Conservation (phyloP, 768 basidiomycete species). For the Chlorophyllum brunneum region DNA sequence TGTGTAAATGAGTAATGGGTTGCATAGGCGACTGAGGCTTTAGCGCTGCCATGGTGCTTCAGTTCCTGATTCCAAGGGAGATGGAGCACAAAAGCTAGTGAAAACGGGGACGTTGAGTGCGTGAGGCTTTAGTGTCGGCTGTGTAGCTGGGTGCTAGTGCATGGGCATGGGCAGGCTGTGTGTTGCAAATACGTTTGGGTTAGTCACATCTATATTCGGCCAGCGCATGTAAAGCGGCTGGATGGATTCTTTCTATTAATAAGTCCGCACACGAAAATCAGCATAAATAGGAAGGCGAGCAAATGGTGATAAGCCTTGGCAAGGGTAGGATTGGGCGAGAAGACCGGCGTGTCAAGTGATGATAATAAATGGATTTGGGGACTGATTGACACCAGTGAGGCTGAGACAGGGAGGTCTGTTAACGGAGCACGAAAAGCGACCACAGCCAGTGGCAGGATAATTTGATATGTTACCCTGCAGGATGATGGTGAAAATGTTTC, state of each 20-base stretch:
- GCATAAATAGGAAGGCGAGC: conserved; percentile 7
- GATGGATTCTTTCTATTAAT: conserved; percentile 7
- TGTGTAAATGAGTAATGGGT: background rate
- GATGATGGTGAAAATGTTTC: background rate
- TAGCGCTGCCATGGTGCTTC: background rate
- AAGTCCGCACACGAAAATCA: conserved; percentile 7
- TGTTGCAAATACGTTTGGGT: conserved; percentile 5
- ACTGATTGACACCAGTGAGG: conserved; percentile 8
- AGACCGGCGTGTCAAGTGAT: conserved; percentile 12
- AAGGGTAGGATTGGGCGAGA: conserved; percentile 12
- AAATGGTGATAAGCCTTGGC: conserved; percentile 14
- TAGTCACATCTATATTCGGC: conserved; percentile 8
- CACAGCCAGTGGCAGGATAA: conserved; percentile 7
- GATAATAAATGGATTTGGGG: conserved; percentile 6
- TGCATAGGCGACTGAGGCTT: background rate
- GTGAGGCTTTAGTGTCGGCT: background rate
- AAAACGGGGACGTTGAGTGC: too few species aligned
- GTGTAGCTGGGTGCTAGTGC: background rate
- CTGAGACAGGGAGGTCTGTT: conserved; percentile 11
- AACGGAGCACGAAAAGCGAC: background rate
- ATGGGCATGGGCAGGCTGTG: background rate
- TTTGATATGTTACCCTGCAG: conserved; percentile 2
- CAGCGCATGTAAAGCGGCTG: conserved; percentile 10
- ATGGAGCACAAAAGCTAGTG: too few species aligned
- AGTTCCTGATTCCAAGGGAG: too few species aligned